Evolutionary conservation across 106 monocot species (phyloP).

Genomic region (Dioscorea alata): DNA sequence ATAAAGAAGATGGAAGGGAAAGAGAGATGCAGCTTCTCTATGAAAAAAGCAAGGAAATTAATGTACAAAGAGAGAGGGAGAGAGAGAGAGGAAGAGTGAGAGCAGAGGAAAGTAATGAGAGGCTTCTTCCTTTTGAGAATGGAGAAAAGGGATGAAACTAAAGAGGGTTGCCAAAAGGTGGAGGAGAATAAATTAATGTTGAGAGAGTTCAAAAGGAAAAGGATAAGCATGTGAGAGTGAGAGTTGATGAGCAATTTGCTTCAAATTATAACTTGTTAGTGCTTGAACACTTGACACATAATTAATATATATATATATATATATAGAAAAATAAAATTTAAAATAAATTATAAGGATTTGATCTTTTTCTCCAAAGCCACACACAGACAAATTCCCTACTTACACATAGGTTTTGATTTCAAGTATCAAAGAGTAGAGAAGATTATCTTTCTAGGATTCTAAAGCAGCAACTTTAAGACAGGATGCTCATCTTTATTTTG

Average conservation of each 20-base stretch:
- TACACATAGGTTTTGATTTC: constrained; percentile 19
- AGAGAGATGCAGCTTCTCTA: no score
- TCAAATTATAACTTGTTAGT: no score
- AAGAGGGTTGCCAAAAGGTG: constrained; percentile 9
- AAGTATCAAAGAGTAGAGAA: constrained; percentile 23
- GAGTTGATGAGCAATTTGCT: not conserved
- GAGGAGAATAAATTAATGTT: constrained; percentile 32
- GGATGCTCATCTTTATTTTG: constrained; percentile 61
- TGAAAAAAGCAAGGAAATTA: no score
- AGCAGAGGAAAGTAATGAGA: no score
- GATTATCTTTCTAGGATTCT: constrained; percentile 50
- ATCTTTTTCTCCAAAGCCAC: constrained; percentile 1
- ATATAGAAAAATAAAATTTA: not conserved
- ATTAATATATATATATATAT: not conserved
- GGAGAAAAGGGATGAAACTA: constrained; percentile 14
- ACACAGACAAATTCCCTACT: constrained; percentile 35
- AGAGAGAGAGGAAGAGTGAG: no score
- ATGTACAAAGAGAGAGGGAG: no score
- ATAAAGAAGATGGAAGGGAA: no score
- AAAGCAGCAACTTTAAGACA: constrained; percentile 41
- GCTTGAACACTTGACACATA: no score
- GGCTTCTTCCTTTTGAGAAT: constrained; percentile 9
- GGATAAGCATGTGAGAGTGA: constrained; percentile 17
- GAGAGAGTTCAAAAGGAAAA: constrained; percentile 9
- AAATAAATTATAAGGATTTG: not conserved